Evolutionary conservation across 805 yeast species (phyloP).

Genomic region (Diddensiella transvaalensis): DNA sequence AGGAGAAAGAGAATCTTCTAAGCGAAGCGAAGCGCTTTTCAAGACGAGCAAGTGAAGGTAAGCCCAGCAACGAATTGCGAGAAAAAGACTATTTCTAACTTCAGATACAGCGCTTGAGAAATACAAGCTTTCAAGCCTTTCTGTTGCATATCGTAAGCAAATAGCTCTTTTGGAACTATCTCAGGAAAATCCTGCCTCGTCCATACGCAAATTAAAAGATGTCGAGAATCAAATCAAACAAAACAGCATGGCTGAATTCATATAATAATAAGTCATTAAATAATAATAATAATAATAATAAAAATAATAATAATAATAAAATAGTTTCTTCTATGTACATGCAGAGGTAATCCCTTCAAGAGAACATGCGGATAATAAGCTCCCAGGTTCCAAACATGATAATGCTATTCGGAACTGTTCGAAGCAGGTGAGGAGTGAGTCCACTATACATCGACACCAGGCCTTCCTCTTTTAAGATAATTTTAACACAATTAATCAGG

Average conservation of each 20-base stretch:
- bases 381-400: constrained; percentile 99
- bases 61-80: too few species aligned
- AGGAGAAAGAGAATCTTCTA: neutral
- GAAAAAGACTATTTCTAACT: too few species aligned
- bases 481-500: constrained; percentile 75
- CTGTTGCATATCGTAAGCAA: neutral
- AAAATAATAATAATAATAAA: neutral
- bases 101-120: too few species aligned
- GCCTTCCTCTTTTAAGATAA: constrained; percentile 91
- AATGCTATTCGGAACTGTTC: constrained; percentile 97
- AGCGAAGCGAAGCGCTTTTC: neutral
- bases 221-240: too few species aligned
- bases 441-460: constrained; percentile 94
- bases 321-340: neutral
- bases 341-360: constrained; percentile 3
- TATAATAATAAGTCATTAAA: too few species aligned
- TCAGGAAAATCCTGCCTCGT: too few species aligned
- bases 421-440: constrained; percentile 88
- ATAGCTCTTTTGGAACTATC: neutral
- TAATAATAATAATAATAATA: neutral
- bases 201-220: too few species aligned
- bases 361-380: constrained; percentile 40
- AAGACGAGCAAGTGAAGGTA: too few species aligned
- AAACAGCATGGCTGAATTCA: too few species aligned
- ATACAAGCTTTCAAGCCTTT: neutral